These are phyloP conservation scores for Solanum dulcamara DNA, from an alignment of 257 asterid genomes.

Conservation along the genomic window DNA sequence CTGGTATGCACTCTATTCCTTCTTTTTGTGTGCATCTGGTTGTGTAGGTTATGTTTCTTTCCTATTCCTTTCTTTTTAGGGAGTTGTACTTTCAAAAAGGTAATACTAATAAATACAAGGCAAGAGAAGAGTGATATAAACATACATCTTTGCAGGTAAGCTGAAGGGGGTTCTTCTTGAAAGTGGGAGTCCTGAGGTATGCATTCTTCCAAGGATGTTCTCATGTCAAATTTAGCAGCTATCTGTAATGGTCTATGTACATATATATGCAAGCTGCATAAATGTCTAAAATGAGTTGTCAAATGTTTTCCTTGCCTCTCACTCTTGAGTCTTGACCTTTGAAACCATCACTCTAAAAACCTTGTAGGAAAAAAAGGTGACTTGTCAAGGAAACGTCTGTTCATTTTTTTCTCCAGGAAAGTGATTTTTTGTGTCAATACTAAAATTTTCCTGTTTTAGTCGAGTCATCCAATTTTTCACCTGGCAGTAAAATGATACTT, in stretches of 20 bases:
- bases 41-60: background rate
- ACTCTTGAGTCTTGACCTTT: background rate
- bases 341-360: background rate
- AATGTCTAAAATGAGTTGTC: background rate
- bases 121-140: background rate
- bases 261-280: background rate
- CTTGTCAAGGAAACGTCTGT: background rate
- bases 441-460: background rate
- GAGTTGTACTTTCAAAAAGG: background rate
- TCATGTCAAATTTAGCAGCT: background rate
- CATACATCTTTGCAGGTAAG: constrained; percentile 47
- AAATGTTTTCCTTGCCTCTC: background rate
- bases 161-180: constrained; percentile 87
- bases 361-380: background rate
- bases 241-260: background rate
- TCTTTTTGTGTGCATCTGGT: background rate
- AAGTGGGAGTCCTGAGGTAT: constrained; percentile 93
- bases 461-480: background rate
- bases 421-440: background rate
- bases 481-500: background rate
- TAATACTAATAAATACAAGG: background rate
- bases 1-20: constrained; percentile 28
- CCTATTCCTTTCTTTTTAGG: background rate
- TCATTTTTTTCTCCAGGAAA: background rate
- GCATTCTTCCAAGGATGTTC: background rate